These are phyloP conservation scores for Pulveroboletus ravenelii DNA, from an alignment of 768 basidiomycete species.

Conservation along the genomic window DNA sequence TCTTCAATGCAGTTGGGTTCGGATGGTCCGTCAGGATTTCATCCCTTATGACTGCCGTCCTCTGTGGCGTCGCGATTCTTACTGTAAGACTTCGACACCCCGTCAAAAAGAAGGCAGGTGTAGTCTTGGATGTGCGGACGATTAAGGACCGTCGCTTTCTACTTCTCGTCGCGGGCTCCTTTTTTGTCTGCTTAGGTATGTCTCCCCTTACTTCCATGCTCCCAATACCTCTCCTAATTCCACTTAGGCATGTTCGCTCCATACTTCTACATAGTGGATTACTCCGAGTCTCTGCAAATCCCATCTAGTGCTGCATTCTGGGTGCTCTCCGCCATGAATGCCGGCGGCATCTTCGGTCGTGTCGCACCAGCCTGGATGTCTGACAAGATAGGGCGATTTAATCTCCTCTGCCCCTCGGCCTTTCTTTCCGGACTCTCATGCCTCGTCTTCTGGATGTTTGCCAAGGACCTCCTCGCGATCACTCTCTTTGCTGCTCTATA, in stretches of 20 bases:
- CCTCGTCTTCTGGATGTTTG: constrained; percentile 53
- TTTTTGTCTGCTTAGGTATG: constrained; percentile 59
- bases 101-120: constrained; percentile 10
- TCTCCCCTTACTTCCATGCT: constrained; percentile 1
- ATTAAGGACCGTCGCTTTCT: constrained; percentile 50
- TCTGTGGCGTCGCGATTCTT: constrained; percentile 44
- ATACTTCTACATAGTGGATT: constrained; percentile 65
- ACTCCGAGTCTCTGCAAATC: constrained; percentile 41
- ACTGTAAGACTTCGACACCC: constrained; percentile 38
- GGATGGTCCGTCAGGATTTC: constrained; percentile 59
- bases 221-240: background rate
- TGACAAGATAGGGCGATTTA: constrained; percentile 63
- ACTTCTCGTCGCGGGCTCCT: constrained; percentile 50
- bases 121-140: constrained; percentile 22
- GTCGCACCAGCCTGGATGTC: constrained; percentile 59
- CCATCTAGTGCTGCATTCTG: constrained; percentile 42
- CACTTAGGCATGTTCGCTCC: constrained; percentile 63
- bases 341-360: constrained; percentile 61
- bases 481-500: constrained; percentile 52
- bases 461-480: constrained; percentile 37
- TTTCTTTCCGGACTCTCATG: constrained; percentile 59
- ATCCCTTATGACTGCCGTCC: constrained; percentile 44
- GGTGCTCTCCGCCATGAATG: constrained; percentile 65
- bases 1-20: constrained; percentile 55
- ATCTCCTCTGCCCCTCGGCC: constrained; percentile 58